Evolutionary conservation across 2,329 filamentous ascomycete genomes (phyloP).

Genomic region (Basipetospora chlamydospora): DNA sequence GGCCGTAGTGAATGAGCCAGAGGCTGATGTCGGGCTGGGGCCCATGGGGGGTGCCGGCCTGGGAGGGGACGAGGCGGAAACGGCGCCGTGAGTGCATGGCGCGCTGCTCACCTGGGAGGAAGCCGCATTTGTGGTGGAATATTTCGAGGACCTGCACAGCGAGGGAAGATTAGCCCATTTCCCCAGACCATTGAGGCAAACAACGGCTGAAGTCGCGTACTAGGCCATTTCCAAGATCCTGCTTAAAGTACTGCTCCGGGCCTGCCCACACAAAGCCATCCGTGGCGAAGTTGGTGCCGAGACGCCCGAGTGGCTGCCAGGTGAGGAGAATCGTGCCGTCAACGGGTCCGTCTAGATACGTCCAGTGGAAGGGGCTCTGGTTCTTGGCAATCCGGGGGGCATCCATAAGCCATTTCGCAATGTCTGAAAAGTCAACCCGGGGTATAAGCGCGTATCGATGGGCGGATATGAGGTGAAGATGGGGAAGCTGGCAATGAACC

Average conservation of each 20-base stretch:
- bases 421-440: conserved; percentile 57
- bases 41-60: conserved; percentile 52
- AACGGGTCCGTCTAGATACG: conserved; percentile 67
- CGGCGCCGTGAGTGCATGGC: conserved; percentile 69
- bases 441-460: conserved; percentile 65
- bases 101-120: conserved; percentile 57
- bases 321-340: conserved; percentile 74
- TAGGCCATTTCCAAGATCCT: conserved; percentile 51
- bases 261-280: conserved; percentile 90
- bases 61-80: conserved; percentile 67
- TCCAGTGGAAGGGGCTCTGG: conserved; percentile 81
- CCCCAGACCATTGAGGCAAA: no score
- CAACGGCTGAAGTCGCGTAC: conserved; percentile 26
- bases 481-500: conserved; percentile 74
- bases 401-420: conserved; percentile 68
- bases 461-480: conserved; percentile 80
- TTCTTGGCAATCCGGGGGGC: conserved; percentile 79
- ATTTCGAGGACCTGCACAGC: conserved; percentile 80
- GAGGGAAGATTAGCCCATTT: no score
- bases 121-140: conserved; percentile 69
- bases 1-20: conserved; percentile 85
- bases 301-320: conserved; percentile 68
- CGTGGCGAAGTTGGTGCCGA: conserved; percentile 64
- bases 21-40: conserved; percentile 65
- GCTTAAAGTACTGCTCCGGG: conserved; percentile 60